Conservation (phyloP, 2,329 filamentous ascomycete genomes). For the Claviceps spartinae region DNA sequence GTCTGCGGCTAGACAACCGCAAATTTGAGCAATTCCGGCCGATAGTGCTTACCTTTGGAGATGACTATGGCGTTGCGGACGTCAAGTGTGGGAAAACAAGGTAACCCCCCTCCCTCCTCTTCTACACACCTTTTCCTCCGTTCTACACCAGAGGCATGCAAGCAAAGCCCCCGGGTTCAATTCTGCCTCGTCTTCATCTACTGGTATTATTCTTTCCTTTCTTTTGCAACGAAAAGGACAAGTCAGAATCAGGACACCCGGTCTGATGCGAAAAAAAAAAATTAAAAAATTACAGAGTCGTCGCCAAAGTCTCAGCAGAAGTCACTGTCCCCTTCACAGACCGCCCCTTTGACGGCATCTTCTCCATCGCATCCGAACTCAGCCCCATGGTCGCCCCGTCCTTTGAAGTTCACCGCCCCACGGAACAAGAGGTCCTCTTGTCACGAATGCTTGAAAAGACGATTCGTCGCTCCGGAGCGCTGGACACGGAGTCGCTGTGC, state of each 20-base stretch:
- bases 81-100: slow-evolving; percentile 82
- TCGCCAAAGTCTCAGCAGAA: slow-evolving; percentile 77
- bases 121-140: neutral
- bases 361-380: slow-evolving; percentile 83
- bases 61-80: slow-evolving; percentile 83
- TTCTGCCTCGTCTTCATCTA: no score
- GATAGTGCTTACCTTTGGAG: slow-evolving; percentile 67
- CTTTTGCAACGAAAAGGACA: neutral
- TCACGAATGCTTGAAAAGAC: slow-evolving; percentile 88
- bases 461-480: slow-evolving; percentile 76
- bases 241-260: no score
- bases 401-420: slow-evolving; percentile 75
- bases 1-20: slow-evolving; percentile 74
- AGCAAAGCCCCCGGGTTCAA: no score
- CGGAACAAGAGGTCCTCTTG: slow-evolving; percentile 72
- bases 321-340: slow-evolving; percentile 76
- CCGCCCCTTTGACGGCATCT: slow-evolving; percentile 88
- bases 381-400: slow-evolving; percentile 84
- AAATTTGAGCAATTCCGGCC: slow-evolving; percentile 66
- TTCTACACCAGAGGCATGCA: neutral
- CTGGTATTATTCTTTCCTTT: neutral
- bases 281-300: slow-evolving; percentile 40
- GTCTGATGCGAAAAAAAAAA: neutral
- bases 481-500: slow-evolving; percentile 92
- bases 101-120: slow-evolving; percentile 27